phyloP scores from a whole-genome alignment of 805 yeast species.

The Tanozyma kutaoensis region DNA sequence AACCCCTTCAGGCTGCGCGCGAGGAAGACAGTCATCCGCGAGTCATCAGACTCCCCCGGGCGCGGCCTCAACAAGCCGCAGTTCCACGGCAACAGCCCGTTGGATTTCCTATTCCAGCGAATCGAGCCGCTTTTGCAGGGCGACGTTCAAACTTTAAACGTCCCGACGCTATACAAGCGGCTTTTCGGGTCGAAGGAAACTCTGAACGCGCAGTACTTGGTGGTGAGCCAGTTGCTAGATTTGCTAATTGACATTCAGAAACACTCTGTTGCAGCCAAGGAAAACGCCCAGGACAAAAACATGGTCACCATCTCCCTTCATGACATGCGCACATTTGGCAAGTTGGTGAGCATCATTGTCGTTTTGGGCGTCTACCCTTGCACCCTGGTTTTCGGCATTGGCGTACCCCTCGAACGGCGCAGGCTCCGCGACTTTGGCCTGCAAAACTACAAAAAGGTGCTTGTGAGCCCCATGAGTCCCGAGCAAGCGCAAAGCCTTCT shows the following conservation, averaged over 20 bases:
- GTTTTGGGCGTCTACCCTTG: slow-evolving; percentile 62
- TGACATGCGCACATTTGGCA: slow-evolving; percentile 68
- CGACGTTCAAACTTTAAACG: no score
- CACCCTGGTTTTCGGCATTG: slow-evolving; percentile 36
- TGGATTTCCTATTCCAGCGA: slow-evolving; percentile 19
- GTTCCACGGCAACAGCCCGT: slow-evolving; percentile 14
- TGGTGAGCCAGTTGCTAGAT: no score
- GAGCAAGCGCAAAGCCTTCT: slow-evolving; percentile 8
- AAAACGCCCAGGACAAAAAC: slow-evolving; percentile 13
- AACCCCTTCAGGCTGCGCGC: not conserved
- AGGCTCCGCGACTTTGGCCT: slow-evolving; percentile 35
- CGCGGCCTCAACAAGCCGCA: slow-evolving; percentile 11
- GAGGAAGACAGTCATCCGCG: slow-evolving; percentile 1
- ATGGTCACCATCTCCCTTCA: slow-evolving; percentile 62
- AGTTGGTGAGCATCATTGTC: slow-evolving; percentile 48
- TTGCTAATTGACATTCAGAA: slow-evolving; percentile 28
- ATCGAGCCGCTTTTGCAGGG: slow-evolving; percentile 7
- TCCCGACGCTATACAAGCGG: no score
- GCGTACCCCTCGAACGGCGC: slow-evolving; percentile 53
- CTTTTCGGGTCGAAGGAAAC: no score
- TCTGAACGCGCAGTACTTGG: no score
- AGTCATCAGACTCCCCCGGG: slow-evolving; percentile 18
- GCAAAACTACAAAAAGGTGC: slow-evolving; percentile 10
- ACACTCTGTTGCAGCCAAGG: slow-evolving; percentile 10
- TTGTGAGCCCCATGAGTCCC: slow-evolving; percentile 7